Base-by-base conservation (phyloP, 2,329 filamentous ascomycete species). In the Pestalotiopsis sp. region DNA sequence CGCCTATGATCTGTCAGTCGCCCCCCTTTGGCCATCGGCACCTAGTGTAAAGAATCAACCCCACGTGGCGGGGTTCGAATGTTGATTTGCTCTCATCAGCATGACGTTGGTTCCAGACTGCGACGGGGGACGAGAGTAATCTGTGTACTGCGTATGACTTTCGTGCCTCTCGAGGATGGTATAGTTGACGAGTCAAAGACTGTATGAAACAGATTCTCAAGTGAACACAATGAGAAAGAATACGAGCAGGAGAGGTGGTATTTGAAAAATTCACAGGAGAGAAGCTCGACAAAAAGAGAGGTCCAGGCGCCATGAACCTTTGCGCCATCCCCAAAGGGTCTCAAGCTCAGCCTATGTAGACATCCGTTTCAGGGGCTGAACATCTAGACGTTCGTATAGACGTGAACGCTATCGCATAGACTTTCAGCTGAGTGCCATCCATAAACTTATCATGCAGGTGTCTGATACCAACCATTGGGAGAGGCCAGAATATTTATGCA, bases 51-150 rank as follows among this genome's bases (percentile, higher is more conserved):
- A 36, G 45, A 59, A 25, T 25, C 56, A 59, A 62, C 59, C 59
- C 59, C 59, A 62, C 59, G 59, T 62, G 59, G 31, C 27, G 59
- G 59, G 59, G 27, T 62, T 20, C 13, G 14, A 36, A 62, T 62
- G 59, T 62, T 20, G n/a, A 62, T 62, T 62, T 62, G 59, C 59
- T 39, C 25, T 39, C 23, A 59, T 59, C 27, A 52, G 45, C 23
- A 36, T 62, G 59, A 62, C 59, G 31, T 62, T 59, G 20, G 17
- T 11, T 59, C 27, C 23, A 12, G n/a, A 27, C 45, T 52, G 17
- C 45, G 20, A n/a, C 17, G 17, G 45, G 17, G 17, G 17, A 20
- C 20, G 45, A 52, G n/a, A 52, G 17, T 7, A 36, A 36, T 11
- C 20, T 59, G 57, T 12, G 57, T 56, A 17, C 49, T 56, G 49